phyloP scores from a whole-genome alignment of 352 stramenopile genomes.

The Phytopythium boreale region DNA sequence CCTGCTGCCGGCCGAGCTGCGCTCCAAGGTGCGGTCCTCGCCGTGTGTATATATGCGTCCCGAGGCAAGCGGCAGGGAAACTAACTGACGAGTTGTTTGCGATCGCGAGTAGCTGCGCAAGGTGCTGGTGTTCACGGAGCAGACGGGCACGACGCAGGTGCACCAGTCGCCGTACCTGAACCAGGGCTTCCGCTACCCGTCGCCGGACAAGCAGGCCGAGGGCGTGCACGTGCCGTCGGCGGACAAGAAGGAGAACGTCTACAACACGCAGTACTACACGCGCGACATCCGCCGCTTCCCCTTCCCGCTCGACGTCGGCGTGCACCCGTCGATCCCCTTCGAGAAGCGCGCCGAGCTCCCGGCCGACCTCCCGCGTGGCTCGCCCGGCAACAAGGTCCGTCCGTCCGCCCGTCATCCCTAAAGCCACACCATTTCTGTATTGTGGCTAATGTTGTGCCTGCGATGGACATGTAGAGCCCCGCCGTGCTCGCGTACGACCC shows the following conservation, averaged over 20 bases:
- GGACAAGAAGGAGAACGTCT: slow-evolving; percentile 74
- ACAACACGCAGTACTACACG: slow-evolving; percentile 90
- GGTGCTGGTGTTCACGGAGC: slow-evolving; percentile 77
- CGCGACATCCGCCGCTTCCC: slow-evolving; percentile 77
- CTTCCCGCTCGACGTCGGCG: slow-evolving; percentile 55
- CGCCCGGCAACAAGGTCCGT: slow-evolving; percentile 72
- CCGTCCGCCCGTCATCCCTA: neutral
- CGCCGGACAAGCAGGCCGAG: slow-evolving; percentile 64
- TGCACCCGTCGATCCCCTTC: slow-evolving; percentile 69
- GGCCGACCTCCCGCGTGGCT: slow-evolving; percentile 61
- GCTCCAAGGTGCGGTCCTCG: slow-evolving; percentile 47
- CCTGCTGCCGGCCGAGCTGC: slow-evolving; percentile 60
- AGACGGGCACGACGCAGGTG: slow-evolving; percentile 68
- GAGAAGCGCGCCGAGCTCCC: slow-evolving; percentile 61
- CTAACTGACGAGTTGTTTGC: neutral
- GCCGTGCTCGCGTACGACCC: slow-evolving; percentile 83
- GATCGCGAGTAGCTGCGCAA: slow-evolving; percentile 52
- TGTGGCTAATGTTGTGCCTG: neutral
- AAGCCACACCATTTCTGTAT: neutral
- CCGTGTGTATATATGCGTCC: neutral
- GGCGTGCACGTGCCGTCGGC: slow-evolving; percentile 66
- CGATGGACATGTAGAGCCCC: slow-evolving; percentile 40
- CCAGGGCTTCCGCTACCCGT: slow-evolving; percentile 76
- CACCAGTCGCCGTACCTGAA: slow-evolving; percentile 61
- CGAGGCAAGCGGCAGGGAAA: neutral